Percentiles rank a stretch among this genome's conserved stretches.
These are phyloP conservation scores for Domatiomyces catenatus DNA, from an alignment of 2,329 filamentous ascomycete genomes.

Conservation along the genomic window DNA sequence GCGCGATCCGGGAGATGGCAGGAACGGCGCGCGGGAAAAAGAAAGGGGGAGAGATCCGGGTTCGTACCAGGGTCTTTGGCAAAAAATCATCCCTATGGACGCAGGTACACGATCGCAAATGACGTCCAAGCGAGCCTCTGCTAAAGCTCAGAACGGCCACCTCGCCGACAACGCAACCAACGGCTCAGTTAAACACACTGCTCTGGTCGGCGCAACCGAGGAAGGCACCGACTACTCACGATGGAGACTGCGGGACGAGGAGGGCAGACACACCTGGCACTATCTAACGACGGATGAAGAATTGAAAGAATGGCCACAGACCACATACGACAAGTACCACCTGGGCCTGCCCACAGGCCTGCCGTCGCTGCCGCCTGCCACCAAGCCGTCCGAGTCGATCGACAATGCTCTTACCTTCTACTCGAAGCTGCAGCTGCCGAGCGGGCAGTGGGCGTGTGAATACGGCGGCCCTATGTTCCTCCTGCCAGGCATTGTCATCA, in stretches of 20 bases:
- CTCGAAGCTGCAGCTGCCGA: conserved; percentile 70
- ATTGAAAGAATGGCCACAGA: conserved; percentile 66
- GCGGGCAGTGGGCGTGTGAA: conserved; percentile 92
- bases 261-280: conserved; percentile 83
- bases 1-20: too few relatives aligned
- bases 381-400: conserved; percentile 60
- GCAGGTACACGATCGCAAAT: too few relatives aligned
- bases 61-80: too few relatives aligned
- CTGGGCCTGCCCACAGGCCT: conserved; percentile 64
- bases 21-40: too few relatives aligned
- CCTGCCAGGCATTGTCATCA: conserved; percentile 66
- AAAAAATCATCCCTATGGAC: too few relatives aligned
- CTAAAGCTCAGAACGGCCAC: too few relatives aligned
- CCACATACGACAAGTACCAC: conserved; percentile 74
- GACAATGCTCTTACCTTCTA: conserved; percentile 78
- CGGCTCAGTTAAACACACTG: too few relatives aligned
- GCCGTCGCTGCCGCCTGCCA: conserved; percentile 54
- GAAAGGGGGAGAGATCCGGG: too few relatives aligned
- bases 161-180: too few relatives aligned
- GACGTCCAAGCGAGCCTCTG: too few relatives aligned
- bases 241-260: conserved; percentile 74
- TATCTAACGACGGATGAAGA: conserved; percentile 64
- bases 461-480: conserved; percentile 97
- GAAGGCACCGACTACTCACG: conserved; percentile 58
- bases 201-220: conserved; percentile 12